Percentiles rank a stretch among this genome's conserved stretches.
Evolutionary conservation across 78 protist species (phyloP).

Genomic region (Dictyostelium firmibasis): DNA sequence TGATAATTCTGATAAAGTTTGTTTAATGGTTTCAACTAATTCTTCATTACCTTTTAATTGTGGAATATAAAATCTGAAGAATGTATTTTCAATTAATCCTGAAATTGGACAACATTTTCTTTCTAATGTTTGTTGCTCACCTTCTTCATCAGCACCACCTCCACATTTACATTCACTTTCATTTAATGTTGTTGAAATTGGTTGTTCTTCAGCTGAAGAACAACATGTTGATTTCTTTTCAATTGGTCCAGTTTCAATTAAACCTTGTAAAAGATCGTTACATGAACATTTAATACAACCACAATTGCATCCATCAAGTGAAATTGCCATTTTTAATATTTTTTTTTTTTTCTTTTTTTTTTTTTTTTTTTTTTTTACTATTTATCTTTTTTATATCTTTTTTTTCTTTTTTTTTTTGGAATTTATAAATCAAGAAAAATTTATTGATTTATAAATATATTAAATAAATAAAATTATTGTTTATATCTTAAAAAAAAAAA

Average conservation of each 20-base stretch:
- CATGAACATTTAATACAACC: background rate
- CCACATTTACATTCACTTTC: background rate
- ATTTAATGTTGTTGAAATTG: background rate
- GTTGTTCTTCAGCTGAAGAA: background rate
- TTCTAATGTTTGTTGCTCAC: background rate
- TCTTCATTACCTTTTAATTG: background rate
- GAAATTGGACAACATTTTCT: background rate
- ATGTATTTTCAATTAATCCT: background rate
- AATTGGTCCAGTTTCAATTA: background rate
- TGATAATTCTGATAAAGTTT: background rate
- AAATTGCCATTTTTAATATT: conserved; percentile 30
- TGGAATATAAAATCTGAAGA: conserved; percentile 4
- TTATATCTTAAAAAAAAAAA: background rate
- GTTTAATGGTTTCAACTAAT: background rate
- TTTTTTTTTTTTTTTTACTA: too few species aligned
- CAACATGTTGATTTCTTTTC: background rate
- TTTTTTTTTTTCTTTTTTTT: background rate
- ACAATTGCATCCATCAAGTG: conserved; percentile 11
- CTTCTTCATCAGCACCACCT: background rate
- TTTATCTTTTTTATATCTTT: too few species aligned
- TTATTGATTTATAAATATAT: too few species aligned
- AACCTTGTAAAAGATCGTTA: conserved; percentile 11
- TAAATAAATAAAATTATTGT: too few species aligned
- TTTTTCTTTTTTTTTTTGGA: background rate
- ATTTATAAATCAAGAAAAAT: too few species aligned